A percentile compares a stretch with the other conserved stretches of the same genome.
phyloP scores from a whole-genome alignment of 306 rosid genomes.

The Begonia masoniana region DNA sequence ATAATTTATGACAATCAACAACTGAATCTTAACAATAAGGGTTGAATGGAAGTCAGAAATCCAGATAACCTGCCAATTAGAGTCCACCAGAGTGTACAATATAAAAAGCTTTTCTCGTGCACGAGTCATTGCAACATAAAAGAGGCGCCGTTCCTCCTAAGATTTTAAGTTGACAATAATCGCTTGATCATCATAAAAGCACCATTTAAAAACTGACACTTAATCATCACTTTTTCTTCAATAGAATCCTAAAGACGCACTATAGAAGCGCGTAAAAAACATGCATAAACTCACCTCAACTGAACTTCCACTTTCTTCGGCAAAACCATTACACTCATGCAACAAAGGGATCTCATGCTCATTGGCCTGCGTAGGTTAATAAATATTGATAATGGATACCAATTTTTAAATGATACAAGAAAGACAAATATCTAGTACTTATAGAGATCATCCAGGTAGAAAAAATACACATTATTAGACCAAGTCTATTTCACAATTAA shows the following conservation, averaged over 20 bases:
- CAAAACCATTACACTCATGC: constrained; percentile 50
- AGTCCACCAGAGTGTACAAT: constrained; percentile 57
- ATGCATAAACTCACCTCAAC: constrained; percentile 49
- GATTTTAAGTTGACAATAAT: constrained; percentile 13
- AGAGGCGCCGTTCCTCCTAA: constrained; percentile 84
- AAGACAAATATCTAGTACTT: too few species aligned
- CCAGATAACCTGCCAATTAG: constrained; percentile 71
- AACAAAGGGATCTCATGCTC: constrained; percentile 85
- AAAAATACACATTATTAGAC: too few species aligned
- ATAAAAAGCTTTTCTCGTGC: constrained; percentile 65
- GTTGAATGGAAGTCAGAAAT: constrained; percentile 1
- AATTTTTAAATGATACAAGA: too few species aligned
- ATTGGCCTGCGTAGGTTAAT: constrained; percentile 39
- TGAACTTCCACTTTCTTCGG: constrained; percentile 50
- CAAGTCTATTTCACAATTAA: too few species aligned
- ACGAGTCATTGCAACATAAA: constrained; percentile 99
- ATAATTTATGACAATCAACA: neutral
- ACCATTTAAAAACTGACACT: constrained; percentile 1
- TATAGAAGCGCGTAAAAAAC: neutral
- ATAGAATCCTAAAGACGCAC: too few species aligned
- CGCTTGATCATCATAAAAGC: constrained; percentile 1
- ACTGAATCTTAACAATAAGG: neutral
- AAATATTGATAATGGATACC: constrained; percentile 3
- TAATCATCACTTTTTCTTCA: too few species aligned
- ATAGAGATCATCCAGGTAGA: too few species aligned